These are phyloP conservation scores for Diaporthe helianthi DNA, from an alignment of 2,329 filamentous ascomycete genomes.

Conservation along the genomic window DNA sequence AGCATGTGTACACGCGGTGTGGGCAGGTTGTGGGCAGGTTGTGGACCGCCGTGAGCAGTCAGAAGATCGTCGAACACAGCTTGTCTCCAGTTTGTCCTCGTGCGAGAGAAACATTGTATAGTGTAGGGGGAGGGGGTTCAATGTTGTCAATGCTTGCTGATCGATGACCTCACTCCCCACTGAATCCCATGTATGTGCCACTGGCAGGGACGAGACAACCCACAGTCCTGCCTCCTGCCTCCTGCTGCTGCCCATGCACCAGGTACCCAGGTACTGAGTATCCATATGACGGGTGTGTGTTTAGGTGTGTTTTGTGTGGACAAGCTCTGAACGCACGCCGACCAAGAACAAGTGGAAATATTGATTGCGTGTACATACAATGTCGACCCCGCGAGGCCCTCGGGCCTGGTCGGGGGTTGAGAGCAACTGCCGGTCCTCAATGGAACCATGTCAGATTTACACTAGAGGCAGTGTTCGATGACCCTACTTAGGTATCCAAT, in stretches of 20 bases:
- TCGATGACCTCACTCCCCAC: conserved; percentile 21
- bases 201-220: background rate
- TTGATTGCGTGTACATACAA: background rate
- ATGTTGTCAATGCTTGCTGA: conserved; percentile 17
- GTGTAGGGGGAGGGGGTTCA: background rate
- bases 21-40: background rate
- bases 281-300: background rate
- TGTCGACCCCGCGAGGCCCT: background rate
- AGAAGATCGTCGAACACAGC: conserved; percentile 18
- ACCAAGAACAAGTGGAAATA: background rate
- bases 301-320: background rate
- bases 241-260: background rate
- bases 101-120: conserved; percentile 12
- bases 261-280: background rate
- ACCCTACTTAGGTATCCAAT: too few relatives aligned
- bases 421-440: conserved; percentile 12
- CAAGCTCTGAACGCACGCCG: background rate
- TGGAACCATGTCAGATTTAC: background rate
- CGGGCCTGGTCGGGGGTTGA: conserved; percentile 1
- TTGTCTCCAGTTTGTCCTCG: conserved; percentile 4
- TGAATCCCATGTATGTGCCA: conserved; percentile 1
- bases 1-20: conserved; percentile 7
- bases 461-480: background rate
- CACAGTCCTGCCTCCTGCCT: background rate
- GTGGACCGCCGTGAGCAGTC: background rate